These are phyloP conservation scores for Eucalyptus melliodora DNA, from an alignment of 345 rosid genomes.

Conservation along the genomic window DNA sequence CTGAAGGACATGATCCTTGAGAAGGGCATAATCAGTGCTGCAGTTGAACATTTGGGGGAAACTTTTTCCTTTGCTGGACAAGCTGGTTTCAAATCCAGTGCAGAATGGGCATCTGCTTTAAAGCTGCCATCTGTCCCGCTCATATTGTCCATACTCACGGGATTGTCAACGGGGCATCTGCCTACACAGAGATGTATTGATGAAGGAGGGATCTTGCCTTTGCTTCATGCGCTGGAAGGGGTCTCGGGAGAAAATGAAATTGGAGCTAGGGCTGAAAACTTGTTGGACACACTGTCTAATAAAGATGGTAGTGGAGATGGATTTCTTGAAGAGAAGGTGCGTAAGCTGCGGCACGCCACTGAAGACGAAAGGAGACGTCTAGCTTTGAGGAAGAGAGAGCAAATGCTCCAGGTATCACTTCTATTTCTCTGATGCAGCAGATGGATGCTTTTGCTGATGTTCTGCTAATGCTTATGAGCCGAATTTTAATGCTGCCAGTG, in stretches of 20 bases:
- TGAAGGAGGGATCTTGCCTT: slow-evolving; percentile 65
- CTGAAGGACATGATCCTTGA: slow-evolving; percentile 84
- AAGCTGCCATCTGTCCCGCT: slow-evolving; percentile 86
- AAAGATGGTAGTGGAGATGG: slow-evolving; percentile 96
- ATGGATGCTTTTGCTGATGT: background rate
- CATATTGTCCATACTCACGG: slow-evolving; percentile 84
- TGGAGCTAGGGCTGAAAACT: slow-evolving; percentile 95
- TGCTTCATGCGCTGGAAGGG: slow-evolving; percentile 95
- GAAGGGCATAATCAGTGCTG: slow-evolving; percentile 75
- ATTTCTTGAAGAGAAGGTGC: slow-evolving; percentile 74
- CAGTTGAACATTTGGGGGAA: slow-evolving; percentile 66
- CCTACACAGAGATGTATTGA: slow-evolving; percentile 81
- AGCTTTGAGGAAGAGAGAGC: slow-evolving; percentile 76
- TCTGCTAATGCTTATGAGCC: background rate
- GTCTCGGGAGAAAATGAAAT: slow-evolving; percentile 92
- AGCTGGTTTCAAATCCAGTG: slow-evolving; percentile 62
- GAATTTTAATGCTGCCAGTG: background rate
- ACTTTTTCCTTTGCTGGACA: slow-evolving; percentile 69
- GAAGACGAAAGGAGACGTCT: slow-evolving; percentile 90
- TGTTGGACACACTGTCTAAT: slow-evolving; percentile 78
- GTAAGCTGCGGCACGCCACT: slow-evolving; percentile 74
- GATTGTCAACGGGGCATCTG: slow-evolving; percentile 95
- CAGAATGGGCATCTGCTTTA: slow-evolving; percentile 68
- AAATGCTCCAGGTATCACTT: slow-evolving; percentile 64
- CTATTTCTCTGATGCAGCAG: background rate